Base-by-base conservation (phyloP, 2,329 filamentous ascomycete species). In the Pyrenophora teres region DNA sequence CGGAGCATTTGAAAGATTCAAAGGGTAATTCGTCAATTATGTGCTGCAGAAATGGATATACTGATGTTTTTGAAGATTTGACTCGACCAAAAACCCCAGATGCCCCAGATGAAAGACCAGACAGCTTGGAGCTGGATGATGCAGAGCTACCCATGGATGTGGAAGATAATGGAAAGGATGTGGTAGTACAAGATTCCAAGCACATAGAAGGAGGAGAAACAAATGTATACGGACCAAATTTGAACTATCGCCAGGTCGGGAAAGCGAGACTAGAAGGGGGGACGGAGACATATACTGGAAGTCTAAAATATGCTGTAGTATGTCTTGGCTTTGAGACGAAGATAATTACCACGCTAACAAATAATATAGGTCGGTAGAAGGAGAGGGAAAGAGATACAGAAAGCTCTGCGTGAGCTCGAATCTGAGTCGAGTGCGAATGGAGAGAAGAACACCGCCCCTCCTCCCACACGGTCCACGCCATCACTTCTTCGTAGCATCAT, bases 271-370 rank as follows among this genome's bases (percentile, higher is more conserved):
- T 49, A 16, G 33, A 44, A 10, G 35, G 27, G 16, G 27, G 42
- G 1, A 10, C 43, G 30, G 21, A 40, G 15, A 52, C 43, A 45
- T 52, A 43, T 40, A 10, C 10, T 21, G 25, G 27, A 19, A 46
- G 45, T 15, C 31, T 10, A 5, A 32, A 30, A 27, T 52, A 43
- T 49, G 36, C 40, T 44, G 43, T 39, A 37, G 50, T 52, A 47
- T 38, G 50, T 44, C 13, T 12, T 16, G n/a, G 6, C 8, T 10
- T 23, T 42, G 18, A 32, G 12, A n/a, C 3, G 13, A 27, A 31
- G 2, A 6, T 4, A 31, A 16, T 8, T 4, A 12, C 6, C 9
- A 18, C 21, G n/a, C 41, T 44, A 25, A 44, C 19, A 2, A 15
- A 10, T n/a, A 6, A 8, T 32, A 2, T 13, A 41, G 44, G 21